These are phyloP conservation scores for Xylaria intraflava DNA, from an alignment of 495 filamentous ascomycete species.

Conservation along the genomic window DNA sequence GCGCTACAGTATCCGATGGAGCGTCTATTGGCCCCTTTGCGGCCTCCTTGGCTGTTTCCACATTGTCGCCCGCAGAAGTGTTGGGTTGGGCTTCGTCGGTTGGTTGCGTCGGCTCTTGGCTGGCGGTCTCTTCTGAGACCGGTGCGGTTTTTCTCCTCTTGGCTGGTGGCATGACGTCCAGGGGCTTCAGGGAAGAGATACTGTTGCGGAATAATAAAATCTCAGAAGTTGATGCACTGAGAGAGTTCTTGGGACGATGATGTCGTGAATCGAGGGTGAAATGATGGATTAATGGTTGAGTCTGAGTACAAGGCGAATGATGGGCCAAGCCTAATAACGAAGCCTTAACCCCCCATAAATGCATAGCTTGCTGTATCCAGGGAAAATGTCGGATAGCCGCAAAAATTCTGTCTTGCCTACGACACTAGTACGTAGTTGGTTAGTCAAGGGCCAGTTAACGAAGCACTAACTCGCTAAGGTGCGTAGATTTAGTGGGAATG, in stretches of 20 bases:
- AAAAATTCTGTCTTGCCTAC: too few species aligned
- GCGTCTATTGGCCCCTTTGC: conserved; percentile 2
- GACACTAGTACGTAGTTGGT: too few species aligned
- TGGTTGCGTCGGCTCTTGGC: conserved; percentile 7
- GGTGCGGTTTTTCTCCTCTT: conserved; percentile 45
- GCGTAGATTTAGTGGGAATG: too few species aligned
- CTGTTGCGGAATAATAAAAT: too few species aligned
- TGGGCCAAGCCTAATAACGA: too few species aligned
- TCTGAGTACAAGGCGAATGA: too few species aligned
- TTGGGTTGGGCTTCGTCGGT: conserved; percentile 11
- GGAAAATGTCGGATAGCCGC: too few species aligned
- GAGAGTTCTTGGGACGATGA: neutral
- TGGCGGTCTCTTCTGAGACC: conserved; percentile 10
- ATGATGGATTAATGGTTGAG: neutral
- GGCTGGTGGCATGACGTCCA: conserved; percentile 35
- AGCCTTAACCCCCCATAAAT: too few species aligned
- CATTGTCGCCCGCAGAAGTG: conserved; percentile 4
- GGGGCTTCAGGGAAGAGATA: neutral
- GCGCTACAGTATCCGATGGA: neutral
- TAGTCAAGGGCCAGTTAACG: too few species aligned
- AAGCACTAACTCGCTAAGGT: too few species aligned
- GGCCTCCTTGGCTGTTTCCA: conserved; percentile 10
- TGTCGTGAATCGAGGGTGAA: neutral
- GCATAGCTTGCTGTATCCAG: too few species aligned
- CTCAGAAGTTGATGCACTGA: neutral